Percentiles rank a stretch among this genome's conserved stretches.
These are phyloP conservation scores for Prosopis cineraria DNA, from an alignment of 306 rosid genomes.

Conservation along the genomic window DNA sequence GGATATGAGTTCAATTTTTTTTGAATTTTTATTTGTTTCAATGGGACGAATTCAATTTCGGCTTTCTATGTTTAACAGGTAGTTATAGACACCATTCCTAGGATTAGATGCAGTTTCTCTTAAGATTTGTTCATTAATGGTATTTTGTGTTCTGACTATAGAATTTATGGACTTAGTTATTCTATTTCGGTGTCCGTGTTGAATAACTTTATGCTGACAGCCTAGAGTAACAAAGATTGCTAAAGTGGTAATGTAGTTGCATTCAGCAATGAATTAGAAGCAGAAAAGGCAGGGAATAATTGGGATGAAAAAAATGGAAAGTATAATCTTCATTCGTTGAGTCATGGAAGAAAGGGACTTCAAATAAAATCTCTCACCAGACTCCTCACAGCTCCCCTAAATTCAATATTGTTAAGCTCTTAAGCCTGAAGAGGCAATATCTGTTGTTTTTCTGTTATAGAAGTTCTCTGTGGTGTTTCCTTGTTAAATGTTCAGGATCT, in stretches of 20 bases:
- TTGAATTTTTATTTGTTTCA: background rate
- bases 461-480: background rate
- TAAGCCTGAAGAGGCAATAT: background rate
- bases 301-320: background rate
- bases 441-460: background rate
- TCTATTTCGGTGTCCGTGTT: background rate
- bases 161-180: background rate
- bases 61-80: background rate
- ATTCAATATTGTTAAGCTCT: background rate
- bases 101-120: background rate
- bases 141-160: background rate
- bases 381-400: background rate
- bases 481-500: background rate
- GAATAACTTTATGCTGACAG: background rate
- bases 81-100: background rate
- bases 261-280: background rate
- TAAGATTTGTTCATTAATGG: conserved; percentile 18
- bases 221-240: background rate
- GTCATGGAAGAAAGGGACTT: background rate
- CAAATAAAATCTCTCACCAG: background rate
- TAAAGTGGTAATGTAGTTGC: background rate
- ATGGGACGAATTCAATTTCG: background rate
- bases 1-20: background rate
- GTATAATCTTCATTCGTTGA: background rate
- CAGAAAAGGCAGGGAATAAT: background rate